A percentile compares a stretch with the other conserved stretches of the same genome.
Evolutionary conservation across 2,329 filamentous ascomycete genomes (phyloP).

Genomic region (Aureobasidium melanogenum): DNA sequence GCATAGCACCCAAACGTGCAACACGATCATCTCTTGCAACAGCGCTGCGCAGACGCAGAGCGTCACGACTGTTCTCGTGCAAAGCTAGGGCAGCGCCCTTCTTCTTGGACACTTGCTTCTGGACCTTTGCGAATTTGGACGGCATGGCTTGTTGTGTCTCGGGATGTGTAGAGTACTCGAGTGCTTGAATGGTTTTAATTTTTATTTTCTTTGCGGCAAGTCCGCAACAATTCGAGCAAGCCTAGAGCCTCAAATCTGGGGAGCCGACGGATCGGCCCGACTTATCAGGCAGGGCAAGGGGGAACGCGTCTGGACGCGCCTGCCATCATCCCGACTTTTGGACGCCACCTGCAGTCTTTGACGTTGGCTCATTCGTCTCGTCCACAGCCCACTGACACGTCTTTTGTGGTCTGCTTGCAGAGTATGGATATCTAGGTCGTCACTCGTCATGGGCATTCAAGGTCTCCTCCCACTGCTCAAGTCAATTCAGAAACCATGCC

Average conservation of each 20-base stretch:
- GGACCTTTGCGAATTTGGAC: conserved; percentile 65
- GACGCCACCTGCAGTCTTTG: conserved; percentile 2
- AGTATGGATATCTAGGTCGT: background rate
- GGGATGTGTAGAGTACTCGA: background rate
- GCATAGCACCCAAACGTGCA: conserved; percentile 58
- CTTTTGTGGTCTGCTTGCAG: background rate
- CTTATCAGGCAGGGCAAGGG: background rate
- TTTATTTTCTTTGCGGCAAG: background rate
- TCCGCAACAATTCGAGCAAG: background rate
- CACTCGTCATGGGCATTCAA: background rate
- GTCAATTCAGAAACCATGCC: conserved; percentile 84
- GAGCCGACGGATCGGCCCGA: background rate
- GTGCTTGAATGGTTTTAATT: background rate
- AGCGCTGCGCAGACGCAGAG: conserved; percentile 70
- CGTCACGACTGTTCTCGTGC: conserved; percentile 83
- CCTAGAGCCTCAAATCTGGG: background rate
- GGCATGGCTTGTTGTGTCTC: conserved; percentile 53
- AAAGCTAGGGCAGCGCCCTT: conserved; percentile 63
- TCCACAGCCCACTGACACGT: background rate
- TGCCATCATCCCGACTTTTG: background rate
- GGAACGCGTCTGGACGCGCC: background rate
- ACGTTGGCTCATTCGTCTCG: background rate
- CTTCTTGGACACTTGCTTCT: conserved; percentile 87
- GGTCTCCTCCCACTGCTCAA: conserved; percentile 49
- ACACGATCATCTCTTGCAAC: conserved; percentile 75